phyloP scores from a whole-genome alignment of 2,329 filamentous ascomycete genomes.

The Cladorrhinum sp. region DNA sequence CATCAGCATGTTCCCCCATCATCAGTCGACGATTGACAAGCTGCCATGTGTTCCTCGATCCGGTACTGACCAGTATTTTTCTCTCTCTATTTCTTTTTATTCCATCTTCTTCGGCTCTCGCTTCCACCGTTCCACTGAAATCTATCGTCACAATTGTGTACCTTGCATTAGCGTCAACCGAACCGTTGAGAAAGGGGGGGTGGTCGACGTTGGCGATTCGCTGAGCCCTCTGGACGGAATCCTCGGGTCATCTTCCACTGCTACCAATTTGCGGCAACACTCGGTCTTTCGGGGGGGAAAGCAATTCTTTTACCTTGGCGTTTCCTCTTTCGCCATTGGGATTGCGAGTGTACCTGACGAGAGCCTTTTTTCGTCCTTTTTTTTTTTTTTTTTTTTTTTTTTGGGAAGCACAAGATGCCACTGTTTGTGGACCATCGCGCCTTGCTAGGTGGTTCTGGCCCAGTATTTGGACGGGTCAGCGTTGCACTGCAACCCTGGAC shows the following conservation, averaged over 20 bases:
- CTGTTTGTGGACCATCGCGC: conserved; percentile 3
- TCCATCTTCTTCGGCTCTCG: conserved; percentile 1
- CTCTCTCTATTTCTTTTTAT: neutral
- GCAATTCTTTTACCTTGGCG: conserved; percentile 3
- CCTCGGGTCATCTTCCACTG: conserved; percentile 4
- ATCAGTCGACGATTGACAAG: conserved; percentile 4
- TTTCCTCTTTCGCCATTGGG: neutral
- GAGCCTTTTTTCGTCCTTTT: too few relatives aligned
- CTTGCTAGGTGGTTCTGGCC: conserved; percentile 5
- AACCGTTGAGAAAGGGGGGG: neutral
- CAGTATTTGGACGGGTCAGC: conserved; percentile 1
- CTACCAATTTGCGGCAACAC: neutral
- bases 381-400: too few relatives aligned
- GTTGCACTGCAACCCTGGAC: conserved; percentile 1
- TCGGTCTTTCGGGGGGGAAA: neutral
- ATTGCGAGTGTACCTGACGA: conserved; percentile 2
- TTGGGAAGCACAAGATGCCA: conserved; percentile 5
- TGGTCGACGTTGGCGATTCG: conserved; percentile 3
- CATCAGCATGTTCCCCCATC: neutral
- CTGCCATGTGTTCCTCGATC: conserved; percentile 6
- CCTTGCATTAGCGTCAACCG: conserved; percentile 7
- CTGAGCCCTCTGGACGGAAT: conserved; percentile 5
- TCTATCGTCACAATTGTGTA: conserved; percentile 3
- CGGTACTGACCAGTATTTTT: conserved; percentile 1
- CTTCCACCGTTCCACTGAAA: conserved; percentile 11